Base-by-base conservation (phyloP, 2,329 filamentous ascomycete species). In the Thielaviopsis euricoi region DNA sequence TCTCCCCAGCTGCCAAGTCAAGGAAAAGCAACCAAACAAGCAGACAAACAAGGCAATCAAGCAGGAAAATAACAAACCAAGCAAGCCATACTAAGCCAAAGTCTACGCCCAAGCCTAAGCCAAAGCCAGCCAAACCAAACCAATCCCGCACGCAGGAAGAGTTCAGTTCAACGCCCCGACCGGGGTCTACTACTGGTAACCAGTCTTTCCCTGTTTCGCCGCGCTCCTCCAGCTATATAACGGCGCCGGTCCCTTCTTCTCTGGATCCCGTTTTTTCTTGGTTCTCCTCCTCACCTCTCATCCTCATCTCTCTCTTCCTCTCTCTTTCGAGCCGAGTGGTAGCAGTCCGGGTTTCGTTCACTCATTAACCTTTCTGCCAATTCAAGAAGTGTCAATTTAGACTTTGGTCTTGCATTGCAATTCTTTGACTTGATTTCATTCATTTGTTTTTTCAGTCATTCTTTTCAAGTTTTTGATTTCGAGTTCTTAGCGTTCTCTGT, bases 341-440 rank as follows among this genome's bases (percentile, higher is more conserved):
- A 54, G 56, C 52, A 58, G 33, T 21, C 25, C 23, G 43, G 56
- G 56, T 50, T 58, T 23, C 21, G 56, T 58, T 58, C 52, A 43
- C 40, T 58, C 52, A 33, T 52, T 54, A 52, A 52, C 52, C 52
- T 50, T 52, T 48, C 43, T 48, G 43, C 43, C 43, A 21, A 19
- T n/a, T 48, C 21, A 48, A 48, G 43, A 48, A 48, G 19, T 9
- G 43, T n/a, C 43, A 48, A 48, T n/a, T 48, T 48, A 21, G 43
- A 48, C 43, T 48, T 21, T 6, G 6, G 43, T 48, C 43, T 48
- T 48, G 43, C 43, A 48, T 21, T 19, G 43, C 43, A 48, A 48
- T 48, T 48, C 43, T 48, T 48, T 48, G 43, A 48, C 43, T n/a
- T 48, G 43, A 48, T 10, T 48, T 48, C 43, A 48, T 48, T 48